Evolutionary conservation across 2,329 filamentous ascomycete species (phyloP).

Genomic region (Monilinia fructigena): DNA sequence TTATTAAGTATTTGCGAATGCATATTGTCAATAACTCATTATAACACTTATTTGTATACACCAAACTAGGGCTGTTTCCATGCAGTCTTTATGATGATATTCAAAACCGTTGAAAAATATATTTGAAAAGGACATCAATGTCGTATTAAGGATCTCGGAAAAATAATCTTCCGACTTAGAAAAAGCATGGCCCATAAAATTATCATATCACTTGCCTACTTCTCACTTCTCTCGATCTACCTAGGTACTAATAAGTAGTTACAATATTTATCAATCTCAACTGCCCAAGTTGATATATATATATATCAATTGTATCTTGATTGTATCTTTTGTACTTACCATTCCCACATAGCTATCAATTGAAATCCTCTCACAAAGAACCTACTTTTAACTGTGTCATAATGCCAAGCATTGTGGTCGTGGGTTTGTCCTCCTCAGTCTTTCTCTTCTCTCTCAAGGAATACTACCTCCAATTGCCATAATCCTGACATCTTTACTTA

Average conservation of each 20-base stretch:
- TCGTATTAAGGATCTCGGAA: no score
- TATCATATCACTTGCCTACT: neutral
- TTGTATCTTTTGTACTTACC: neutral
- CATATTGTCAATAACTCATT: neutral
- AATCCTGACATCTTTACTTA: constrained; percentile 38
- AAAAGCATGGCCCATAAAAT: no score
- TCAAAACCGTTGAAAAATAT: neutral
- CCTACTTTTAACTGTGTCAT: neutral
- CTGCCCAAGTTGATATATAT: no score
- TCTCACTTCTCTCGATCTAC: no score
- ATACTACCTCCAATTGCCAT: neutral
- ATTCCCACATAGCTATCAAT: neutral
- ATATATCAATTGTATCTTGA: neutral
- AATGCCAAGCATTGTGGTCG: constrained; percentile 43
- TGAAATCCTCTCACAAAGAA: neutral
- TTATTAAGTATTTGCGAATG: neutral
- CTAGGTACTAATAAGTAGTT: no score
- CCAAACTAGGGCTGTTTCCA: neutral
- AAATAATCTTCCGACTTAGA: no score
- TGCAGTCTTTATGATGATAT: neutral
- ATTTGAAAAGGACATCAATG: neutral
- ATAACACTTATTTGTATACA: neutral
- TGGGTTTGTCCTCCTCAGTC: constrained; percentile 37
- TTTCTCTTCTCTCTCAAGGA: constrained; percentile 22
- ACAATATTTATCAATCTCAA: no score